Evolutionary conservation across 148 eudicot genomes (phyloP).

Genomic region (Spergularia bocconei): DNA sequence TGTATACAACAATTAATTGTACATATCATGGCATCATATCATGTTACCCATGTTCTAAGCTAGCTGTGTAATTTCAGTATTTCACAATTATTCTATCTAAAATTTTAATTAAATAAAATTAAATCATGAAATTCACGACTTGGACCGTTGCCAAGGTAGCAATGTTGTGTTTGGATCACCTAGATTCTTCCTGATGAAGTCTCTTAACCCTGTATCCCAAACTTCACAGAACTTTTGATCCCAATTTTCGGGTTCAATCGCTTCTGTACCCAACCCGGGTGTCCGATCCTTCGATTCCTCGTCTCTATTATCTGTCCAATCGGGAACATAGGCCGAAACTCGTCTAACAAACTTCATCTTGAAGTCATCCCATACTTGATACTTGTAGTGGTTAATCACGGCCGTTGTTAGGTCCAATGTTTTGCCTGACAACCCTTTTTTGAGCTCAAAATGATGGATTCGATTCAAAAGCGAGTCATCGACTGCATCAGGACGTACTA

Average conservation of each 20-base stretch:
- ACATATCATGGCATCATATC: not conserved
- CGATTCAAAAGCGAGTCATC: constrained; percentile 62
- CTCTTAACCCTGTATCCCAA: constrained; percentile 87
- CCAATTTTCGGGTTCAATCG: constrained; percentile 84
- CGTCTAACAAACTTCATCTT: constrained; percentile 80
- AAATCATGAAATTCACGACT: no score
- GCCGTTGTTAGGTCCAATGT: constrained; percentile 46
- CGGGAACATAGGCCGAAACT: constrained; percentile 90
- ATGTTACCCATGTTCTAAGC: no score
- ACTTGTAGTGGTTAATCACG: constrained; percentile 82
- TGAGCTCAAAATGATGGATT: constrained; percentile 82
- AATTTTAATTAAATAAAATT: no score
- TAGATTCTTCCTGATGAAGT: constrained; percentile 62
- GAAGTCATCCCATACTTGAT: constrained; percentile 90
- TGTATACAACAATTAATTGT: not conserved
- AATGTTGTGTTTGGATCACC: constrained; percentile 58
- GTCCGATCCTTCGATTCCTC: constrained; percentile 92
- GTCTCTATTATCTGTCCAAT: constrained; percentile 81
- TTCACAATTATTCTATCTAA: no score
- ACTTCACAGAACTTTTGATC: constrained; percentile 65
- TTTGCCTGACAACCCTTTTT: constrained; percentile 41
- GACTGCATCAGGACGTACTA: constrained; percentile 71
- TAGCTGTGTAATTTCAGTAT: no score
- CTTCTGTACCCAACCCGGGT: constrained; percentile 89
- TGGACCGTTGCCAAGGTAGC: constrained; percentile 61